Base-by-base conservation (phyloP, 2,329 filamentous ascomycete genomes). In the Aschersonia sp. region DNA sequence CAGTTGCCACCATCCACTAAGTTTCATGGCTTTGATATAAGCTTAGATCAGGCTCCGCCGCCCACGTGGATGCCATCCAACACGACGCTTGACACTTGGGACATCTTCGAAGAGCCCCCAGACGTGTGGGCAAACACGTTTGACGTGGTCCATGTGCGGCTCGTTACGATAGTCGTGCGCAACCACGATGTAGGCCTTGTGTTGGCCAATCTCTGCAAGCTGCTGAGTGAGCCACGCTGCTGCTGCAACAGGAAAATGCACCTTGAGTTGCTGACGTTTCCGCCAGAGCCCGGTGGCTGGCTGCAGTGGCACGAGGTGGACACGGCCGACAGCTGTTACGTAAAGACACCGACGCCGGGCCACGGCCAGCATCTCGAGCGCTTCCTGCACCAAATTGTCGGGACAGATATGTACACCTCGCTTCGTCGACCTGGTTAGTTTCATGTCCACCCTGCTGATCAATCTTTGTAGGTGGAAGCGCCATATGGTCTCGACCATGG, bases 231-330 rank as follows among this genome's bases (percentile, higher is more conserved):
- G 20, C 20, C 20, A 20, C 20, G 20, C 20, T 20, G 20, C 20
- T 20, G 20, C 20, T 20, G 20, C 20, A 20, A 20, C 20, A 20
- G 20, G 20, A 2, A 20, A 20, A 20, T 20, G 20, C 20, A 20
- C 20, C 20, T 20, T 1, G 20, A 20, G 20, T 20, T 20, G 20
- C 20, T 20, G 20, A 20, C 20, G 20, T 20, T 20, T 20, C 20
- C 20, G 20, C 20, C 20, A 45, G 44, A 48, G 35, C 43, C 47
- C 4, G 44, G 44, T 5, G 47, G 47, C 20, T 43, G 45, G 29
- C 38, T 48, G 4, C 47, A 48, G 28, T 48, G 47, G 47, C 43
- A 46, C 43, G 47, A 48, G 40, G 47, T 48, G 4, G 43, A 48
- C 41, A 48, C 47, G 4, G 45, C 45, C 30, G 31, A 32, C 38